phyloP scores from a whole-genome alignment of 2,329 filamentous ascomycete species.

The Colletotrichum sp. region DNA sequence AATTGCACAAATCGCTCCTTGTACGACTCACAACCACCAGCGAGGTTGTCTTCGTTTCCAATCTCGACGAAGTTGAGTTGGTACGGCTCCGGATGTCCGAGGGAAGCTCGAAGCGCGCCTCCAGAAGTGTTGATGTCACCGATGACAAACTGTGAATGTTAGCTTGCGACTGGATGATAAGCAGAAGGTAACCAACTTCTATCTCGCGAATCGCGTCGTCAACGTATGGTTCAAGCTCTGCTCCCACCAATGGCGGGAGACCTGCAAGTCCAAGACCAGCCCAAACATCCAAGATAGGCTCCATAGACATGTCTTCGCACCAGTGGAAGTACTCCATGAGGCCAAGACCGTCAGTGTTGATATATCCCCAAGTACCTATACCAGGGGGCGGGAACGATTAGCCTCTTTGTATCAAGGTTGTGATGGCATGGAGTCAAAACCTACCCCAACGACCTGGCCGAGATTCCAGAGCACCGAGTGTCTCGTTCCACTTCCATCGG shows the following conservation, averaged over 20 bases:
- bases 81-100: not conserved
- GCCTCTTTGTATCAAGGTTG: accelerated
- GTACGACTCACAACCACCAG: not conserved
- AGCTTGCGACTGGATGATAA: not conserved
- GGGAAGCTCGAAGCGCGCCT: not conserved
- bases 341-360: not conserved
- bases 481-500: not conserved
- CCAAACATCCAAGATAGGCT: not conserved
- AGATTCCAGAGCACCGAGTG: not conserved
- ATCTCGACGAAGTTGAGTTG: not conserved
- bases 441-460: not conserved
- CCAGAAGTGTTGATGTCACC: not conserved
- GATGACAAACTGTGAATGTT: not conserved
- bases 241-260: not conserved
- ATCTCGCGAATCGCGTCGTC: not conserved
- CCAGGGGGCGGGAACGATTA: accelerated
- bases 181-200: not conserved
- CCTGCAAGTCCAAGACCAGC: not conserved
- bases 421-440: accelerated
- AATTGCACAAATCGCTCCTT: not conserved
- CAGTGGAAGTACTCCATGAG: not conserved
- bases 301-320: not conserved
- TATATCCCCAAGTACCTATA: not conserved
- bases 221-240: not conserved
- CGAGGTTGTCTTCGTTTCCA: not conserved